Conservation (phyloP, 208 protist genomes). For the Trypanosoma rangeli region DNA sequence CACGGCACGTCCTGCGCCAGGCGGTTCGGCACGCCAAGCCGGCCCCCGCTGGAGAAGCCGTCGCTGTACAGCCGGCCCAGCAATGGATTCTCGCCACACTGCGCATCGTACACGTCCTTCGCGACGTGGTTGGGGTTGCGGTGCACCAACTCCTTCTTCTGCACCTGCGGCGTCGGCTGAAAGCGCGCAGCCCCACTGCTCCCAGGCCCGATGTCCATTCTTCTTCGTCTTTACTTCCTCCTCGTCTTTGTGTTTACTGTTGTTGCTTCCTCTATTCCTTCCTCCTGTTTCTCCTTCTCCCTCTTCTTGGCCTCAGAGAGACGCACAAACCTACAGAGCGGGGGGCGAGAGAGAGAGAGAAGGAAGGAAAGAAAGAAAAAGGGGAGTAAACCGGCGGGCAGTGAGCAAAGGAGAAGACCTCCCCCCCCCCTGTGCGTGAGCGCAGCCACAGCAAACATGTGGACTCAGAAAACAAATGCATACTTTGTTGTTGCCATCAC, state of each 20-base stretch:
- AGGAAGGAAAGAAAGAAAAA: slow-evolving; percentile 22
- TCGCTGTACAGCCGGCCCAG: slow-evolving; percentile 70
- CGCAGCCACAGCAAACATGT: background rate
- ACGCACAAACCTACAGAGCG: background rate
- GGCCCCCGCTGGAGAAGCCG: slow-evolving; percentile 51
- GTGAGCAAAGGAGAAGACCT: background rate
- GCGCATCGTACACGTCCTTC: slow-evolving; percentile 73
- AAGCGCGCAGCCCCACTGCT: slow-evolving; percentile 16
- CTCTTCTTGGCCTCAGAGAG: background rate
- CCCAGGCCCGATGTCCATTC: slow-evolving; percentile 26
- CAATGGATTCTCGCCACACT: slow-evolving; percentile 71
- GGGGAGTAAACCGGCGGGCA: background rate
- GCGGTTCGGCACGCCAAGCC: slow-evolving; percentile 72
- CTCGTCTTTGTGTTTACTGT: slow-evolving; percentile 1
- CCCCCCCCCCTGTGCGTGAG: background rate
- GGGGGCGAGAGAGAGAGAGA: background rate
- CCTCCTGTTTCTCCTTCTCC: background rate
- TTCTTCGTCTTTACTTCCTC: background rate
- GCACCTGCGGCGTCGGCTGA: slow-evolving; percentile 34
- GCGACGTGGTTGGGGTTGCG: slow-evolving; percentile 89
- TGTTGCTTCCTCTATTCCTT: background rate
- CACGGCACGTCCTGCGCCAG: slow-evolving; percentile 34
- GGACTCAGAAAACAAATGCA: background rate
- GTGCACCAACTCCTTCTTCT: slow-evolving; percentile 49
- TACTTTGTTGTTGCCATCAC: background rate